These are phyloP conservation scores for Ascobolus immersus DNA, from an alignment of 495 filamentous ascomycete genomes.

Conservation along the genomic window DNA sequence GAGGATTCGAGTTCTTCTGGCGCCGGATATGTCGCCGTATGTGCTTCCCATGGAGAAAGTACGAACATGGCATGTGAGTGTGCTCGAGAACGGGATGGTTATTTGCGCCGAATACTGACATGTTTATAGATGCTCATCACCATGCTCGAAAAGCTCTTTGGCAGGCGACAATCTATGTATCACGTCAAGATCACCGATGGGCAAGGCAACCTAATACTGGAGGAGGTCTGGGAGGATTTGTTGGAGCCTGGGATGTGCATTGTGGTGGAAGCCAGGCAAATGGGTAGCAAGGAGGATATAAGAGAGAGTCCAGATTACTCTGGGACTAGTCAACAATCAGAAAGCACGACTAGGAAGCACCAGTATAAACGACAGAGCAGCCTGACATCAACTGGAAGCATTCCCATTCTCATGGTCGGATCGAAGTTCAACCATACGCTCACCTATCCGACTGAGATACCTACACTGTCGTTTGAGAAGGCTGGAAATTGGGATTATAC, in stretches of 20 bases:
- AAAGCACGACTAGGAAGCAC: too few relatives aligned
- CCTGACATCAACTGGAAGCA: too few relatives aligned
- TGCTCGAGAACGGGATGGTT: background rate
- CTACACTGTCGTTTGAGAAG: too few relatives aligned
- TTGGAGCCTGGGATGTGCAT: constrained; percentile 11
- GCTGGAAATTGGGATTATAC: too few relatives aligned
- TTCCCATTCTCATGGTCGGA: too few relatives aligned
- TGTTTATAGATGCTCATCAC: constrained; percentile 7
- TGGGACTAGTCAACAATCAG: too few relatives aligned
- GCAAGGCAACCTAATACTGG: constrained; percentile 9
- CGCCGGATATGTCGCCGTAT: constrained; percentile 13
- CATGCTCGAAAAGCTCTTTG: constrained; percentile 7
- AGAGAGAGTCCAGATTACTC: too few relatives aligned
- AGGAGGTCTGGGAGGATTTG: constrained; percentile 7
- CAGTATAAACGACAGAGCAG: too few relatives aligned
- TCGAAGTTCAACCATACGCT: too few relatives aligned
- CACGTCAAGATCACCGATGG: constrained; percentile 10
- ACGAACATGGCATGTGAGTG: constrained; percentile 12
- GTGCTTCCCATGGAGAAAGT: constrained; percentile 13
- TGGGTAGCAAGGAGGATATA: too few relatives aligned
- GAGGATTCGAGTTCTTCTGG: constrained; percentile 12
- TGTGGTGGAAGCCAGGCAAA: too few relatives aligned
- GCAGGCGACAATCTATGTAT: constrained; percentile 6
- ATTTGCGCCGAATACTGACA: background rate
- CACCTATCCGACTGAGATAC: too few relatives aligned